These are phyloP conservation scores for Hypholoma fasciculare DNA, from an alignment of 768 basidiomycete genomes.

Conservation along the genomic window DNA sequence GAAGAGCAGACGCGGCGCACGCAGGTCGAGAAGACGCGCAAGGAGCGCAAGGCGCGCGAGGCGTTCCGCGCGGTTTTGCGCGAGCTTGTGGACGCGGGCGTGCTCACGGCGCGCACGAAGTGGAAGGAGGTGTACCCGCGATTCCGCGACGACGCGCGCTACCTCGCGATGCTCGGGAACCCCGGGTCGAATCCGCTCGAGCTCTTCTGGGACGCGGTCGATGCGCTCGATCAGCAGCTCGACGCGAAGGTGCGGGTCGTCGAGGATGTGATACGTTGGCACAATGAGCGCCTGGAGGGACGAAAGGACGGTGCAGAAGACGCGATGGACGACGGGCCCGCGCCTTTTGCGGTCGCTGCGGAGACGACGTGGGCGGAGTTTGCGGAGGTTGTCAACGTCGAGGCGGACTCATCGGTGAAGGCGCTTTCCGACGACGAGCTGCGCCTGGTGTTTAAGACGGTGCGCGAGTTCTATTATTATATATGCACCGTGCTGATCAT, in stretches of 20 bases:
- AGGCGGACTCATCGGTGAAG: conserved; percentile 51
- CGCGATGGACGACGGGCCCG: conserved; percentile 25
- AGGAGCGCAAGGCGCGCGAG: conserved; percentile 88
- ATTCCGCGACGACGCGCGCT: conserved; percentile 79
- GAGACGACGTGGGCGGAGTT: conserved; percentile 72
- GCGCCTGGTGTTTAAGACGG: conserved; percentile 59
- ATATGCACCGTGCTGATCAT: conserved; percentile 1
- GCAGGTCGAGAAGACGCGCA: conserved; percentile 81
- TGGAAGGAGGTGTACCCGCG: conserved; percentile 89
- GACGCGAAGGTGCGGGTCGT: conserved; percentile 76
- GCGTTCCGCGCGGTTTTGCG: conserved; percentile 85
- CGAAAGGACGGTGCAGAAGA: conserved; percentile 21
- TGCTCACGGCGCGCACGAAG: conserved; percentile 79
- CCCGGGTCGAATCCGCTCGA: conserved; percentile 95
- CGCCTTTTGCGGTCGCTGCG: conserved; percentile 42
- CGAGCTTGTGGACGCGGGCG: conserved; percentile 62
- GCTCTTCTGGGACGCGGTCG: conserved; percentile 93
- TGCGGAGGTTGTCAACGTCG: conserved; percentile 50
- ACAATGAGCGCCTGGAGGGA: conserved; percentile 36
- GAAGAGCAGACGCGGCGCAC: conserved; percentile 81
- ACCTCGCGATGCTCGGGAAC: conserved; percentile 85
- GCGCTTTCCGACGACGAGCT: conserved; percentile 54
- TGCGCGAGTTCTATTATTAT: conserved; percentile 33
- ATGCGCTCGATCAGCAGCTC: conserved; percentile 82
- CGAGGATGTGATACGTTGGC: conserved; percentile 56